Base-by-base conservation (phyloP, 2,329 filamentous ascomycete genomes). In the Sclerotinia sclerotiorum region DNA sequence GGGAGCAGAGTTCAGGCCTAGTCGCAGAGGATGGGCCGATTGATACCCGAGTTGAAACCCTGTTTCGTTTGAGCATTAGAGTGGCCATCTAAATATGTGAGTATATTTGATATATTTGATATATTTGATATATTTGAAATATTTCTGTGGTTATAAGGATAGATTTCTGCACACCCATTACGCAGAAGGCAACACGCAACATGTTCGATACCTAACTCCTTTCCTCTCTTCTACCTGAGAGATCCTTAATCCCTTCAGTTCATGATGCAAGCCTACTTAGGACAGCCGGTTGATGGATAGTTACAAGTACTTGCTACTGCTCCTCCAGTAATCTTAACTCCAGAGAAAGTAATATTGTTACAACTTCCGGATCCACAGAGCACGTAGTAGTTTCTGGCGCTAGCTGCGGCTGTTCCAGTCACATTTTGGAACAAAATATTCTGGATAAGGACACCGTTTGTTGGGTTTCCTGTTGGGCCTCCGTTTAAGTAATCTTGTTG, bases 401-500 rank as follows among this genome's bases (percentile, higher is more conserved):
- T 21, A n/a, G 72, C 72, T 6, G 72, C 71, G n/a, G 51, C 62
- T 2, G 74, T 75, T 6, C 80, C 80, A 1, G 73, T 77, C 5
- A 81, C 74, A 70, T 80, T 77, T 51, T 76, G 72, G 61, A 81
- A 78, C 10, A 73, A 69, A 3, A 82, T 58, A 65, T 77, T 77
- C 39, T 70, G 69, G 57, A 82, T 80, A 2, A 71, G 72, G 3
- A 82, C 79, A 3, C 79, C 80, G 62, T 79, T 80, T 1, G 77
- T 77, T 7, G 80, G 77, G 13, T 71, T 70, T 1, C 79, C 80
- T 8, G 77, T 80, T 6, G 79, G 74, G 5, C 79, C 79, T 17
- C 80, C 83, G 71, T 84, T 85, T 66, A 82, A 73, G 72, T 84
- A 85, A 73, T 85, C 83, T 76, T 85, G 82, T 76, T 84, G 79